A percentile compares a stretch with the other conserved stretches of the same genome.
Evolutionary conservation across 2,329 filamentous ascomycete species (phyloP).

Genomic region (Ilyonectria mors-panacis): DNA sequence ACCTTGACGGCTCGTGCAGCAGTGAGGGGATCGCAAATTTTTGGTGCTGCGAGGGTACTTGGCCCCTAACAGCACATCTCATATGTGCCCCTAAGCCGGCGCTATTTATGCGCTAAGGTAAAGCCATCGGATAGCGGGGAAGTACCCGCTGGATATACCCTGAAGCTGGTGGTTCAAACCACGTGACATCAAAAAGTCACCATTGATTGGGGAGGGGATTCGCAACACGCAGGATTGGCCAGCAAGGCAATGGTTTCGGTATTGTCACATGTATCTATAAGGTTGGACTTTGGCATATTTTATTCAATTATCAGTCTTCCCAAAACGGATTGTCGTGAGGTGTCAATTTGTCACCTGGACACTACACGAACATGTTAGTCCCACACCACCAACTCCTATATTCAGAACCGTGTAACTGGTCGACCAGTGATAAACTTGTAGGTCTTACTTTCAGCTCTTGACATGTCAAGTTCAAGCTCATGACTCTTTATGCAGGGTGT

Average conservation of each 20-base stretch:
- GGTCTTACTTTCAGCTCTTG: neutral
- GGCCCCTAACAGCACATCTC: conserved; percentile 31
- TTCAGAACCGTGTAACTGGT: neutral
- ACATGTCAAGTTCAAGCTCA: neutral
- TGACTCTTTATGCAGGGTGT: neutral
- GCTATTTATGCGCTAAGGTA: neutral
- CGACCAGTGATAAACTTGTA: neutral
- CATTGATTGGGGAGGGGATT: neutral
- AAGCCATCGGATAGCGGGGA: neutral
- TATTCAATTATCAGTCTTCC: too few relatives aligned
- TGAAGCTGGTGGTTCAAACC: neutral
- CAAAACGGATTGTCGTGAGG: too few relatives aligned
- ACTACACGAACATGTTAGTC: neutral
- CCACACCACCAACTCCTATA: neutral
- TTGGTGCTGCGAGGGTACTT: conserved; percentile 37
- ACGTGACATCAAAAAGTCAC: conserved; percentile 11
- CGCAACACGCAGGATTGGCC: neutral
- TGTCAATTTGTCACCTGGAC: neutral
- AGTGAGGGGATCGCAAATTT: conserved; percentile 45
- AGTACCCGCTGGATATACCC: conserved; percentile 1
- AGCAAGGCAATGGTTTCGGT: neutral
- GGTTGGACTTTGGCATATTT: too few relatives aligned
- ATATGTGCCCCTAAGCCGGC: neutral
- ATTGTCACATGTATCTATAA: too few relatives aligned
- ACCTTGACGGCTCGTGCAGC: neutral